phyloP scores from a whole-genome alignment of 345 rosid species.

The Ailanthus altissimus region DNA sequence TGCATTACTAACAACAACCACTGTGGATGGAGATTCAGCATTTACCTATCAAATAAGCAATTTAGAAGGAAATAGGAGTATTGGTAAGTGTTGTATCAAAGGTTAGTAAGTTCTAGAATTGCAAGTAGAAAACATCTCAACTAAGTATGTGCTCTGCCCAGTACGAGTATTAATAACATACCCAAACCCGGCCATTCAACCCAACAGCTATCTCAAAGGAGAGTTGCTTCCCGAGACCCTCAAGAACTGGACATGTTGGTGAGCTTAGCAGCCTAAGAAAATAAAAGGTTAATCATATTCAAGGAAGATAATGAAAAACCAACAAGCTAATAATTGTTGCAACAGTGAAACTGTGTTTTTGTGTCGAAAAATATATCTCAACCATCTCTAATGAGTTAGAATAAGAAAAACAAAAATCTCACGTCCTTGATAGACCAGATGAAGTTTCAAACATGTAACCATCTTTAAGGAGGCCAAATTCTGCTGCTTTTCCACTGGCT shows the following conservation, averaged over 20 bases:
- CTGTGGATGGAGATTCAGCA: conserved; percentile 57
- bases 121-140: neutral
- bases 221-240: conserved; percentile 74
- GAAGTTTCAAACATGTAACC: conserved; percentile 87
- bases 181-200: conserved; percentile 82
- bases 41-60: conserved; percentile 42
- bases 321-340: neutral
- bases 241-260: conserved; percentile 76
- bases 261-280: conserved; percentile 64
- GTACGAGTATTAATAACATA: conserved; percentile 21
- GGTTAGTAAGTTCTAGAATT: neutral
- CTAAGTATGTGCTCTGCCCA: neutral
- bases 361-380: neutral
- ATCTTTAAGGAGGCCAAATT: conserved; percentile 69
- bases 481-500: conserved; percentile 84
- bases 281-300: neutral
- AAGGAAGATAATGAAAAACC: conserved; percentile 3
- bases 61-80: neutral
- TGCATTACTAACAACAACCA: conserved; percentile 60
- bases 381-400: neutral
- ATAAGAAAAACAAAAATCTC: conserved; percentile 26
- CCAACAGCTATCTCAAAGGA: conserved; percentile 85
- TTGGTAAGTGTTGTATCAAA: neutral
- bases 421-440: conserved; percentile 81
- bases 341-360: neutral